Evolutionary conservation across 352 stramenopile genomes (phyloP), one percentile per base, ranked within the genome.

Genomic region (Globisporangium nagaii): DNA sequence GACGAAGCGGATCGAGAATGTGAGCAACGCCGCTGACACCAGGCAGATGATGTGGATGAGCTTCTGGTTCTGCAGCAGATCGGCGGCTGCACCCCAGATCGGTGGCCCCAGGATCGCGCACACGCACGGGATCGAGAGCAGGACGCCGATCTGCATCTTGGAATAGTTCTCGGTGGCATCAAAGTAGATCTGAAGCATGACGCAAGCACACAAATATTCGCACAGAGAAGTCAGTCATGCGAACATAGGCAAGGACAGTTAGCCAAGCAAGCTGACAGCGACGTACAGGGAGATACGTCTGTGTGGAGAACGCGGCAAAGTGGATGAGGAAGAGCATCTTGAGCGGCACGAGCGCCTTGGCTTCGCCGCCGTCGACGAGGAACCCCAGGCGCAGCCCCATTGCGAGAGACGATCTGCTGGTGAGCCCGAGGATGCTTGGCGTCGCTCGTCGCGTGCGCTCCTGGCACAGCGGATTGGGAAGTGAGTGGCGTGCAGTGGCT

Each of bases 101-200:
- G 73, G 72, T 15, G 81, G 81, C 22, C 75, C 68, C 25, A 91
- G 53, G 59, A 91, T 88, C 35, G 76, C 63, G 49, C 78, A 91
- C 15, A 91, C 68, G 53, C 78, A 84, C 10, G 76, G 78, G 15
- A 91, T 64, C 46, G 81, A 70, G 6, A 84, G 60, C 53, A 91
- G 44, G 17, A 91, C 63, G 28, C 78, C 81, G 56, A 91, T 91
- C 70, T 91, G 81, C 63, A 89, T 73, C 73, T 86, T 86, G 70
- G 72, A 62, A 37, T 74, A 83, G 63, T 83, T 54, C 20, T 71
- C 53, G 24, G 58, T 76, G 46, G 63, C 66, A 42, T 80, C 71
- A 58, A 78, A 81, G 66, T 78, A 81, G 55, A 78, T 70, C 70
- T 79, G 51, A 10, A 10, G 24, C 8, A 6, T n/a, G n/a, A n/a